Evolutionary conservation across 176 grass and related monocot species (phyloP).

Genomic region (Carex myosuroides): DNA sequence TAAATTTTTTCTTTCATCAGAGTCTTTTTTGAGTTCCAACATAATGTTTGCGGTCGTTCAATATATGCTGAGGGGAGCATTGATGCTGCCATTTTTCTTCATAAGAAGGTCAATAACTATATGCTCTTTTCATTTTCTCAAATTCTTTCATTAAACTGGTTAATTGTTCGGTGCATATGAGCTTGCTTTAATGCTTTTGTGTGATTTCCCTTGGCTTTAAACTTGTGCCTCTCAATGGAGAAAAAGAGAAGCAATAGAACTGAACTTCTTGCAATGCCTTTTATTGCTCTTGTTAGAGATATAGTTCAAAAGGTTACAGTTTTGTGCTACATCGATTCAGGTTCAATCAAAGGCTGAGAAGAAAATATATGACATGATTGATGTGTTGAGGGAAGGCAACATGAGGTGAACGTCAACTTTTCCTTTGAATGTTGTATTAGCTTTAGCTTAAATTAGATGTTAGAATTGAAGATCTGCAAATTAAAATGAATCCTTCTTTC

Average conservation of each 20-base stretch:
- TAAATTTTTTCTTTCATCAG: constrained; percentile 28
- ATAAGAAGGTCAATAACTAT: constrained; percentile 49
- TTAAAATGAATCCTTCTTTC: neutral
- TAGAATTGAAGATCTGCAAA: neutral
- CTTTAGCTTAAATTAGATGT: neutral
- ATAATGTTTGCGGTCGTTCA: constrained; percentile 82
- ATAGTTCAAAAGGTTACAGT: neutral
- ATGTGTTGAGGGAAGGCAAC: constrained; percentile 67
- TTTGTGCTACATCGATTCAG: constrained; percentile 26
- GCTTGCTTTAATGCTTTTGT: neutral
- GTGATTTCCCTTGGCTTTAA: neutral
- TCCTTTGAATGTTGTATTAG: neutral
- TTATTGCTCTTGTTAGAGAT: neutral
- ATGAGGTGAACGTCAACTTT: constrained; percentile 43
- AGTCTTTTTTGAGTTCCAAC: constrained; percentile 93
- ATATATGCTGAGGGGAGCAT: constrained; percentile 91
- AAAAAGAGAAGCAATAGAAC: neutral
- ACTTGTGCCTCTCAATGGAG: neutral
- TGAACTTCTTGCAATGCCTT: neutral
- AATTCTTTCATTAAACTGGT: neutral
- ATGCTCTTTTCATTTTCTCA: neutral
- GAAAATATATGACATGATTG: constrained; percentile 91
- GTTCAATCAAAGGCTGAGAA: constrained; percentile 51
- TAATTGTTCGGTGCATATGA: neutral
- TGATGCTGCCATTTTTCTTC: constrained; percentile 83